A percentile compares a stretch with the other conserved stretches of the same genome.
These are phyloP conservation scores for Diphasiastrum complanatum DNA, from an alignment of 83 land plant species.

Conservation along the genomic window DNA sequence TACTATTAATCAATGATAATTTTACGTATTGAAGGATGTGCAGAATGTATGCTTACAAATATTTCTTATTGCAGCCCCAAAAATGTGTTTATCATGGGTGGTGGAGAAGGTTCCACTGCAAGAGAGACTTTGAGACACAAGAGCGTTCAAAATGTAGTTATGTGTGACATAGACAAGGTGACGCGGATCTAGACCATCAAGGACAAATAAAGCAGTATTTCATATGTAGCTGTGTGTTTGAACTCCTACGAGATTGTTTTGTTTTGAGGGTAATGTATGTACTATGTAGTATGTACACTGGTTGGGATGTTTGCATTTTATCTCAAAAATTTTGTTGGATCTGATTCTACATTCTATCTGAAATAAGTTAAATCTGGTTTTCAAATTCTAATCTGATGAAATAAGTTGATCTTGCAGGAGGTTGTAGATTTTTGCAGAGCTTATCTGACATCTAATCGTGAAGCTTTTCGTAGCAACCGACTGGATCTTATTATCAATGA, in stretches of 20 bases:
- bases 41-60: neutral
- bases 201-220: too few species aligned
- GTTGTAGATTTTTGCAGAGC: conserved; percentile 81
- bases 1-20: neutral
- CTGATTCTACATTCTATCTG: too few species aligned
- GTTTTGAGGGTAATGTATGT: neutral
- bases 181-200: neutral
- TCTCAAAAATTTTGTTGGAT: neutral
- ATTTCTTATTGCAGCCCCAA: conserved; percentile 77
- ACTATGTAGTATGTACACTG: neutral
- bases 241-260: neutral
- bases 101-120: conserved; percentile 96
- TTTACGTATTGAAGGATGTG: neutral
- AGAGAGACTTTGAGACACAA: conserved; percentile 74
- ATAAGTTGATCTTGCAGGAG: conserved; percentile 50
- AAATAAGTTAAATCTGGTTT: too few species aligned
- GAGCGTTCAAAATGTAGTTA: conserved; percentile 64
- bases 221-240: neutral
- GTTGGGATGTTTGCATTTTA: neutral
- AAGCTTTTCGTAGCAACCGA: conserved; percentile 55
- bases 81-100: conserved; percentile 89
- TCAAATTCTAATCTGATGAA: too few species aligned
- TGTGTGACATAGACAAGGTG: conserved; percentile 97
- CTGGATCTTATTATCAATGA: conserved; percentile 77
- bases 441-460: conserved; percentile 47